Evolutionary conservation across 257 asterid species (phyloP), one percentile per base, ranked within the genome.

Genomic region (Solanum sitiens): DNA sequence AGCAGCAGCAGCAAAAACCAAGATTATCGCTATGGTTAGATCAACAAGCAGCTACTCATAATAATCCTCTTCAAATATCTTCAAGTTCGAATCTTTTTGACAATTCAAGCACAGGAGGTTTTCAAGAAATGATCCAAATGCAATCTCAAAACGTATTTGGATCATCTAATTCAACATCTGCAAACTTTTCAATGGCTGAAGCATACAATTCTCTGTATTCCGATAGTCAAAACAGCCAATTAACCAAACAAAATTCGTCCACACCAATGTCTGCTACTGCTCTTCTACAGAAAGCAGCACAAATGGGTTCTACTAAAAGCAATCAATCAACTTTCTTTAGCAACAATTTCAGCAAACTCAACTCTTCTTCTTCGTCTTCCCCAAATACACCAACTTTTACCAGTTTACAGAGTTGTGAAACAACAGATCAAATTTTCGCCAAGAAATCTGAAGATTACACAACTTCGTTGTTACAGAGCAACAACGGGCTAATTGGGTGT

Each of bases 181-280:
- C 91, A 11, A 91, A 89, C 83, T 95, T 93, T 13, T 89, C 85
- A 45, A 88, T 89, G 91, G 89, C 90, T 6, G 95, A 93, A 70
- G 89, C 97, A 20, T 85, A 92, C 12, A 89, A 88, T 83, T 93
- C 98, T 1, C 91, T 93, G 56, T 93, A 88, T 76, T 86, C 95
- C 2, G 92, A 59, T 63, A 85, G 44, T 82, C 70, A 25, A 63
- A 71, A 91, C 21, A 86, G 85, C 42, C 40, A 25, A 9, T 45
- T 50, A 80, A 40, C 92, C 4, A 89, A 86, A 20, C 87, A 92
- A 11, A 76, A 91, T 1, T 89, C 89, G 0, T 21, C 12, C 4
- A 37, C 42, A 3, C 91, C 96, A 15, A 94, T 94, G 98, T 96
- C 99, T 2, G 99, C 99, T 3, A 96, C 99, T 4, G 98, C 99